Evolutionary conservation across 306 rosid species (phyloP).

Genomic region (Pyrus betulifolia): DNA sequence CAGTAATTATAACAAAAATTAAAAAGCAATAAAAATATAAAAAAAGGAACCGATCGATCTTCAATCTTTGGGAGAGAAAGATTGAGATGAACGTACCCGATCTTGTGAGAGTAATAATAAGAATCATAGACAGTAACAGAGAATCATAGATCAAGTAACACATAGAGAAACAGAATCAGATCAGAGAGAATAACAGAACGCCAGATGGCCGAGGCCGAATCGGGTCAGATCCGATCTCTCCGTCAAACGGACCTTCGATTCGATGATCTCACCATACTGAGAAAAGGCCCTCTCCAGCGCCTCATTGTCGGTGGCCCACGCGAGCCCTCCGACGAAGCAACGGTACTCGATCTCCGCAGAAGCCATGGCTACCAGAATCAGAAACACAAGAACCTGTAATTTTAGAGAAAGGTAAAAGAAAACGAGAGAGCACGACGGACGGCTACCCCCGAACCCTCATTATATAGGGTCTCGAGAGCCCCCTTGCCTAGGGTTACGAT

Average conservation of each 20-base stretch:
- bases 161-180: slow-evolving; percentile 41
- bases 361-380: slow-evolving; percentile 29
- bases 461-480: slow-evolving; percentile 27
- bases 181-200: slow-evolving; percentile 20
- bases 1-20: background rate
- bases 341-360: slow-evolving; percentile 64
- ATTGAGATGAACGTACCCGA: slow-evolving; percentile 96
- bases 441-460: accelerated
- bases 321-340: slow-evolving; percentile 95
- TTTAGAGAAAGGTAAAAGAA: background rate
- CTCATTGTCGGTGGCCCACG: slow-evolving; percentile 78
- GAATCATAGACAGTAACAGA: slow-evolving; percentile 46
- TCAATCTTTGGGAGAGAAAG: slow-evolving; percentile 51
- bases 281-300: slow-evolving; percentile 61
- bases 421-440: background rate
- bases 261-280: slow-evolving; percentile 51
- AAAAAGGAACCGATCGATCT: slow-evolving; percentile 75
- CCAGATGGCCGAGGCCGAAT: slow-evolving; percentile 50
- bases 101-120: slow-evolving; percentile 41
- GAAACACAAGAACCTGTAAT: background rate
- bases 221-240: slow-evolving; percentile 70
- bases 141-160: slow-evolving; percentile 61
- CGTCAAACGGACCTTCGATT: slow-evolving; percentile 96
- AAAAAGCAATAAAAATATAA: background rate
- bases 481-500: slow-evolving; percentile 37